phyloP scores from a whole-genome alignment of 768 basidiomycete species.

The Polyporus arcularius region DNA sequence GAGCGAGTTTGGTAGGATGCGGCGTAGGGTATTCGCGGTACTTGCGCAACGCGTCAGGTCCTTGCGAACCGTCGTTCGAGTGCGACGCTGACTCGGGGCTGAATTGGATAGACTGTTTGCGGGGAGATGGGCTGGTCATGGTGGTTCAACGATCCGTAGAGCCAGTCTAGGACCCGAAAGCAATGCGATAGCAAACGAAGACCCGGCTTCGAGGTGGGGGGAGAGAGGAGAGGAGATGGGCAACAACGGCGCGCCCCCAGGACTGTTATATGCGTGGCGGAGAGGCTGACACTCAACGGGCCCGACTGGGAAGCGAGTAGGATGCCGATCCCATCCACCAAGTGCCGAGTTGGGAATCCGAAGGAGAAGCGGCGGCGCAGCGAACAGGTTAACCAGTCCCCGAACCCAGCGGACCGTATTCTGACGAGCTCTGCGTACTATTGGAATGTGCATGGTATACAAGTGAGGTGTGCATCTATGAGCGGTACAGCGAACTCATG shows the following conservation, averaged over 20 bases:
- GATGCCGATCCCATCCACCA: no score
- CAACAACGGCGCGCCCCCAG: not conserved
- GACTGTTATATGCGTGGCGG: not conserved
- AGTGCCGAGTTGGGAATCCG: no score
- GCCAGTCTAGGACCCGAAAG: not conserved
- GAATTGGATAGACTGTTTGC: conserved; percentile 11
- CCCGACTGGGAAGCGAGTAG: no score
- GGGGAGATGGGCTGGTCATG: conserved; percentile 4
- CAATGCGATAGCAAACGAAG: not conserved
- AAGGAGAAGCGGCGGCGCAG: no score
- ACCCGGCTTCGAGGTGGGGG: conserved; percentile 1
- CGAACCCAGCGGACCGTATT: no score
- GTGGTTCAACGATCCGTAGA: not conserved
- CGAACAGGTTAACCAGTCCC: no score
- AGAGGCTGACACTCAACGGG: not conserved
- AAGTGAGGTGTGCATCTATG: conserved; percentile 9
- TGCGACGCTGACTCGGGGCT: not conserved
- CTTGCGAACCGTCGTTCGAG: not conserved
- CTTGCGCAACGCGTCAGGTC: not conserved
- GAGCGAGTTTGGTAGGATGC: conserved; percentile 13
- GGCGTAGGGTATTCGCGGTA: conserved; percentile 15
- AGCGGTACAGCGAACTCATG: not conserved
- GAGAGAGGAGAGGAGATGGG: not conserved
- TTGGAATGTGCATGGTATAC: conserved; percentile 5
- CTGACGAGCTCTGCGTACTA: not conserved